phyloP scores from a whole-genome alignment of 1,284 basidiomycete species.

The Microbotryomycetes sp. region DNA sequence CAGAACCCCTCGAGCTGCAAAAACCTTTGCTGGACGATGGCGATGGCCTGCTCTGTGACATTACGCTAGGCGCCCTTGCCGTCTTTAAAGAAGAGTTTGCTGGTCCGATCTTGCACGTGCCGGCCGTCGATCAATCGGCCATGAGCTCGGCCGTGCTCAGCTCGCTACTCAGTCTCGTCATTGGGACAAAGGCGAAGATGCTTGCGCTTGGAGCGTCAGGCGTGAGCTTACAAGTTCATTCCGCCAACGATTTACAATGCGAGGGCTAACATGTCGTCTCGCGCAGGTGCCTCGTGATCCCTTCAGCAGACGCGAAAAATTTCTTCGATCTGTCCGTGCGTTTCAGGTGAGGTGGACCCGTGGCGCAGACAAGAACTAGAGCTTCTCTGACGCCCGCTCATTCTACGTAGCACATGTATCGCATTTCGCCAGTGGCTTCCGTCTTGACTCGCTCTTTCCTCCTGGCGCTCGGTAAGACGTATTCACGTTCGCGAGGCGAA shows the following conservation, averaged over 20 bases:
- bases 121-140: background rate
- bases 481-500: background rate
- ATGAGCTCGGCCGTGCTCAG: background rate
- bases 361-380: too few species aligned
- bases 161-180: background rate
- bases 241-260: background rate
- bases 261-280: too few species aligned
- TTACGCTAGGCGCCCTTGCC: conserved; percentile 2
- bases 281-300: background rate
- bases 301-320: background rate
- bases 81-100: conserved; percentile 4
- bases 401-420: background rate
- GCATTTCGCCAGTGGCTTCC: background rate
- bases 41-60: conserved; percentile 12
- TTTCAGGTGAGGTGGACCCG: background rate
- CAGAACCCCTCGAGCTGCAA: background rate
- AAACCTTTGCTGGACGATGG: background rate
- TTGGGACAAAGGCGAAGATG: conserved; percentile 1
- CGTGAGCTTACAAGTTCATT: background rate
- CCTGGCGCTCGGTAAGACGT: background rate
- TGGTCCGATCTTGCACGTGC: background rate
- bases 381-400: too few species aligned
- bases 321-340: background rate
- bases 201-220: background rate
- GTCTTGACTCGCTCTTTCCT: background rate